Conservation (phyloP, 768 basidiomycete genomes). For the Boletus pseudopeckii region DNA sequence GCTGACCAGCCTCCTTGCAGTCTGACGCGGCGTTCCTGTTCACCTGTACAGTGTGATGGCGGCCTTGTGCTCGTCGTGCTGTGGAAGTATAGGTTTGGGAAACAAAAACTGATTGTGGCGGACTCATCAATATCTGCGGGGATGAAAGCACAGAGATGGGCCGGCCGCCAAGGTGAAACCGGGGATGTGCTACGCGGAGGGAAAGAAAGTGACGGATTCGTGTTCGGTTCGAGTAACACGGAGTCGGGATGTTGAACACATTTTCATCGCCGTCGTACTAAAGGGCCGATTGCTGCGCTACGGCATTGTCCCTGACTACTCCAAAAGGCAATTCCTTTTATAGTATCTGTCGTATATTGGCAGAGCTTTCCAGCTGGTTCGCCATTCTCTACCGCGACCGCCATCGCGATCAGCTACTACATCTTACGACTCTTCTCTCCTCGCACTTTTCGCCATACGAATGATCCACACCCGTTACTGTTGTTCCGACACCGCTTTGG, state of each 20-base stretch:
- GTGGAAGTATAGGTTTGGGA: no score
- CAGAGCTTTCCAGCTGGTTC: background rate
- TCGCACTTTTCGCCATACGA: conserved; percentile 12
- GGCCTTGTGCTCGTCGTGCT: no score
- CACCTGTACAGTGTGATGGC: no score
- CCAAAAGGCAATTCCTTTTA: conserved; percentile 25
- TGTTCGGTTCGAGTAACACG: no score
- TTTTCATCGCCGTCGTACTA: conserved; percentile 16
- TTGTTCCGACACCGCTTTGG: conserved; percentile 29
- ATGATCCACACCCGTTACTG: conserved; percentile 19
- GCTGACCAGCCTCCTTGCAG: background rate
- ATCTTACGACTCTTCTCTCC: conserved; percentile 8
- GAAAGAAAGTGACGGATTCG: background rate
- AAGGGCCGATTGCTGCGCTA: conserved; percentile 30
- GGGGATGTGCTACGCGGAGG: no score
- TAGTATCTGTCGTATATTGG: conserved; percentile 17
- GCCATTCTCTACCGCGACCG: background rate
- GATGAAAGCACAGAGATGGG: no score
- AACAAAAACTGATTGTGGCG: conserved; percentile 6
- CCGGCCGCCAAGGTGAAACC: background rate
- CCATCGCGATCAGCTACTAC: conserved; percentile 13
- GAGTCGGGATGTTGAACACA: no score
- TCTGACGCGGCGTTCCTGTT: no score
- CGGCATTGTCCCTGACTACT: conserved; percentile 25
- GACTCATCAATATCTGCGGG: no score